Conservation (phyloP, 164 flowering plant genomes). For the Tetrastigma voinierianum region DNA sequence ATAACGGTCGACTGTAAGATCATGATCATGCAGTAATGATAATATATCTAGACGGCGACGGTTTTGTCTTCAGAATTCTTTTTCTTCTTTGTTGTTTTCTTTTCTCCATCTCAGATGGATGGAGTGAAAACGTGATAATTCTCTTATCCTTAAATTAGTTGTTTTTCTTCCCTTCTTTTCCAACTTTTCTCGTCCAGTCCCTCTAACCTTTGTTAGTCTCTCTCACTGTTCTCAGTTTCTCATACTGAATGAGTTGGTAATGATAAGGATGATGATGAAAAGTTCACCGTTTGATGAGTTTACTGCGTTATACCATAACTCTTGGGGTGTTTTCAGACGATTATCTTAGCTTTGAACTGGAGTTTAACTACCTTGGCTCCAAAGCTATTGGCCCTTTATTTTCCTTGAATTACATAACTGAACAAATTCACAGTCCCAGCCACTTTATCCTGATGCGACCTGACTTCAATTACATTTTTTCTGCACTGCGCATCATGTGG, state of each 20-base stretch:
- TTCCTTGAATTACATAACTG: slow-evolving; percentile 16
- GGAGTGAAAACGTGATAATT: slow-evolving; percentile 28
- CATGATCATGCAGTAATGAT: slow-evolving; percentile 8
- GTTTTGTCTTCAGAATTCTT: slow-evolving; percentile 14
- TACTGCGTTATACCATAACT: not conserved
- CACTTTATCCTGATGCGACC: slow-evolving; percentile 2
- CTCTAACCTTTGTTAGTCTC: slow-evolving; percentile 9
- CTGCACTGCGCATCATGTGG: slow-evolving; percentile 4
- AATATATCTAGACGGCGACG: slow-evolving; percentile 14
- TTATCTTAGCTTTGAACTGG: slow-evolving; percentile 2
- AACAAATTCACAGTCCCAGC: not conserved
- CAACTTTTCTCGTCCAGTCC: slow-evolving; percentile 10
- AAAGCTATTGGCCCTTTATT: not conserved
- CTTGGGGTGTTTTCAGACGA: not conserved
- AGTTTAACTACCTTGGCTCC: slow-evolving; percentile 3
- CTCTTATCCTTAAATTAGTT: slow-evolving; percentile 23
- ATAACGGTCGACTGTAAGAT: not conserved
- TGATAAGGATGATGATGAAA: not conserved
- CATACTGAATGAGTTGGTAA: not conserved
- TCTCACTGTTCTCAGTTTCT: not conserved
- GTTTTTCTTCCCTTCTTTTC: slow-evolving; percentile 13
- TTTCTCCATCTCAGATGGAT: slow-evolving; percentile 16
- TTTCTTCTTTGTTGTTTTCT: slow-evolving; percentile 7
- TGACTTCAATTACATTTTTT: slow-evolving; percentile 17
- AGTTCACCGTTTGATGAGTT: slow-evolving; percentile 3